These are phyloP conservation scores for Coniella vitis DNA, from an alignment of 2,329 filamentous ascomycete species.

Conservation along the genomic window DNA sequence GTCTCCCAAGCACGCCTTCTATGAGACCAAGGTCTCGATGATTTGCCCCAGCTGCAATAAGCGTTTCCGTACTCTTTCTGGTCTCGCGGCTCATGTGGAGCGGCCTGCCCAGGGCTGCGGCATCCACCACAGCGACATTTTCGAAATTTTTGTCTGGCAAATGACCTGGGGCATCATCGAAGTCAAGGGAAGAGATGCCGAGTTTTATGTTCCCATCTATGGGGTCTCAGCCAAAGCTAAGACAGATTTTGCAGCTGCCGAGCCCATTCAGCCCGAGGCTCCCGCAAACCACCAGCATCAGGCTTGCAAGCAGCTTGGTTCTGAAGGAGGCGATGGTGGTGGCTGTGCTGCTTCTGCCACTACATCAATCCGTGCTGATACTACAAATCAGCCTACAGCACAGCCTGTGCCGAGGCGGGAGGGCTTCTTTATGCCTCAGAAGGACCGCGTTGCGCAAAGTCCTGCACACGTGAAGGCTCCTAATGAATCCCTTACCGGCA, in stretches of 20 bases:
- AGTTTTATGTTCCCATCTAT: slow-evolving; percentile 30
- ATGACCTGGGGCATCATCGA: slow-evolving; percentile 34
- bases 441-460: too few relatives aligned
- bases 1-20: slow-evolving; percentile 32
- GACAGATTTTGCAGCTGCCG: slow-evolving; percentile 18
- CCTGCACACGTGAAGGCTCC: too few relatives aligned
- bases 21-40: slow-evolving; percentile 21
- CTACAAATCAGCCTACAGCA: neutral
- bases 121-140: slow-evolving; percentile 35
- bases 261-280: slow-evolving; percentile 13
- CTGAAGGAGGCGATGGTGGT: neutral
- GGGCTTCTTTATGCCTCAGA: neutral
- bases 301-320: neutral
- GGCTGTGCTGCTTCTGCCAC: neutral
- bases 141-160: slow-evolving; percentile 30
- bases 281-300: slow-evolving; percentile 8
- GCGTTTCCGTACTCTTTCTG: slow-evolving; percentile 33
- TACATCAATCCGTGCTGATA: neutral
- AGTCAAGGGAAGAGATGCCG: slow-evolving; percentile 23
- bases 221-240: slow-evolving; percentile 16
- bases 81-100: slow-evolving; percentile 44
- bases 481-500: too few relatives aligned
- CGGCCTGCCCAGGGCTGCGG: slow-evolving; percentile 33
- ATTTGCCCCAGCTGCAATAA: slow-evolving; percentile 39
- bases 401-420: neutral